Conservation (phyloP, 2,329 filamentous ascomycete genomes). For the Ophiostoma piceae region DNA sequence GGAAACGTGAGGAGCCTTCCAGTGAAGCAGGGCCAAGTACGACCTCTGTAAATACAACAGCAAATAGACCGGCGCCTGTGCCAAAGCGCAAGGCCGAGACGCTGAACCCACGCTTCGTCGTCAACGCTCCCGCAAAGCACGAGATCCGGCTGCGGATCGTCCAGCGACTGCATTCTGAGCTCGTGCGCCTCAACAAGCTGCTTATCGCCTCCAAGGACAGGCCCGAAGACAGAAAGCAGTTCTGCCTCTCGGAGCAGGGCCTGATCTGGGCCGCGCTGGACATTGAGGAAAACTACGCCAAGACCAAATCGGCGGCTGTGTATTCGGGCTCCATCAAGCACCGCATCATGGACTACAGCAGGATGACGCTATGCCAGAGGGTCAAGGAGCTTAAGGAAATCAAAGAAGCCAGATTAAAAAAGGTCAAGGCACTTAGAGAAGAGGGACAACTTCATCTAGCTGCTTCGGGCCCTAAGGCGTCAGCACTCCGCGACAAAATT, state of each 20-base stretch:
- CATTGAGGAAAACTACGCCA: constrained; percentile 71
- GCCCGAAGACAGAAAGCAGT: constrained; percentile 43
- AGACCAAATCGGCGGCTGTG: constrained; percentile 56
- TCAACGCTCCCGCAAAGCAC: constrained; percentile 52
- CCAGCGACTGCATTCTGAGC: constrained; percentile 59
- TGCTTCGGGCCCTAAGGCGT: no score
- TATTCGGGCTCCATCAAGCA: constrained; percentile 84
- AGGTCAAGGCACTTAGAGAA: constrained; percentile 36
- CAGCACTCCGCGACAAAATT: no score
- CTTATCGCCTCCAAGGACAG: constrained; percentile 45
- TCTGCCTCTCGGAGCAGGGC: constrained; percentile 59
- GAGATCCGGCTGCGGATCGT: constrained; percentile 54
- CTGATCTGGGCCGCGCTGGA: constrained; percentile 66
- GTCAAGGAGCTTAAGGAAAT: constrained; percentile 49
- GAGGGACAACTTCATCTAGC: constrained; percentile 27
- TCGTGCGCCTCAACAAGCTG: constrained; percentile 61
- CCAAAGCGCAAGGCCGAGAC: constrained; percentile 42
- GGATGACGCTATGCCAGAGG: constrained; percentile 70
- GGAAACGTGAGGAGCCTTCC: constrained; percentile 19
- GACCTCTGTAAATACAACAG: neutral
- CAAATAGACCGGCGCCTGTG: constrained; percentile 5
- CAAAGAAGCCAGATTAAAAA: neutral
- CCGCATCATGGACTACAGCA: constrained; percentile 67
- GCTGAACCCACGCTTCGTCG: constrained; percentile 63
- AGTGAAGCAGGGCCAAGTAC: neutral